Percentiles rank a stretch among this genome's conserved stretches.
phyloP scores from a whole-genome alignment of 1,284 basidiomycete genomes.

The Filobasidium uniguttulatum region DNA sequence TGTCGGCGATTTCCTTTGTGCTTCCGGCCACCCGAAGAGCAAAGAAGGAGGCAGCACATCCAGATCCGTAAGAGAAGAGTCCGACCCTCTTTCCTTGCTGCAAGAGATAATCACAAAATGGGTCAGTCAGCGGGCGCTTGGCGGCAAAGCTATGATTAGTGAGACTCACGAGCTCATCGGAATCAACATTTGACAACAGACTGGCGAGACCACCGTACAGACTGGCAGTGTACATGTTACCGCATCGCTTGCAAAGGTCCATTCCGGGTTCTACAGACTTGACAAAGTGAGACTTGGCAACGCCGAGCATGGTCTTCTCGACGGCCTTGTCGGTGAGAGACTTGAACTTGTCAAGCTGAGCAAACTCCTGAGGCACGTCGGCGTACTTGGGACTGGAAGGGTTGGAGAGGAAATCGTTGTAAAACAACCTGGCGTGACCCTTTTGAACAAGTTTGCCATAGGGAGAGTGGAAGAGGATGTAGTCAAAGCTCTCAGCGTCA shows the following conservation, averaged over 20 bases:
- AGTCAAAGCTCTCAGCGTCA: conserved; percentile 71
- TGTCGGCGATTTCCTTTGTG: conserved; percentile 60
- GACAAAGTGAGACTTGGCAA: conserved; percentile 58
- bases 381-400: conserved; percentile 62
- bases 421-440: conserved; percentile 73
- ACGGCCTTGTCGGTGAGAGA: conserved; percentile 84
- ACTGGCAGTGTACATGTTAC: conserved; percentile 99
- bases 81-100: conserved; percentile 62
- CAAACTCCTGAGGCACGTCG: conserved; percentile 55
- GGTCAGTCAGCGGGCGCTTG: neutral
- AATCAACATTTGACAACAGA: conserved; percentile 55
- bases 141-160: neutral
- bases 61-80: conserved; percentile 88
- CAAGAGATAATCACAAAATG: neutral
- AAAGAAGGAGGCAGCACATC: conserved; percentile 85
- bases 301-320: conserved; percentile 78
- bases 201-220: conserved; percentile 86
- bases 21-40: conserved; percentile 72
- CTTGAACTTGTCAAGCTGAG: conserved; percentile 52
- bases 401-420: conserved; percentile 66
- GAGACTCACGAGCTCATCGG: conserved; percentile 43
- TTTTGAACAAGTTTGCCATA: conserved; percentile 99
- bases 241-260: conserved; percentile 71
- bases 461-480: conserved; percentile 81
- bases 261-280: conserved; percentile 61